Base-by-base conservation (phyloP, 495 filamentous ascomycete species). In the Monascus purpureus region DNA sequence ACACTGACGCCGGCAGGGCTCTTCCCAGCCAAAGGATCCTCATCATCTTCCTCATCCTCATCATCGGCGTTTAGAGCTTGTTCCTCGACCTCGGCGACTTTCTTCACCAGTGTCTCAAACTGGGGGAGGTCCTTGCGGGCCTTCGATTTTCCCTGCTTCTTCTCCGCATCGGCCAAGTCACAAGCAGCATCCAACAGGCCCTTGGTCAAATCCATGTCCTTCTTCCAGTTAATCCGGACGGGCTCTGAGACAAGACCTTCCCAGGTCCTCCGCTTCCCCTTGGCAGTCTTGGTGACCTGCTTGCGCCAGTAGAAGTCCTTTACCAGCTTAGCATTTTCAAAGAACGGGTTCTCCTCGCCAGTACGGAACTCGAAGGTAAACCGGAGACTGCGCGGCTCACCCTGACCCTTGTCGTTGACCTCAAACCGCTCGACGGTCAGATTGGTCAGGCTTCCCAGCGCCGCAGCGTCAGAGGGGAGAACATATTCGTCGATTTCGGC, bases 271-370 rank as follows among this genome's bases (percentile, higher is more conserved):
- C 73, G 71, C 44, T 67, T 68, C 24, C 57, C 52, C 39, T 36
- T 47, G 23, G 46, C 16, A 17, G 41, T 53, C 37, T 46, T 49
- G 42, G 43, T 31, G 27, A 53, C 37, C 33, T 59, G 57, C 50
- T 67, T 66, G 40, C 84, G 75, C 61, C 72, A 80, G 73, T 77
- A 86, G 55, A 94, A 88, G 45, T 77, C 79, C 75, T 96, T 96
- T 53, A 82, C 80, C 25, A 96, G 57, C 35, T 75, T 69, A 24
- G 53, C 50, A 53, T 93, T 68, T 39, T 71, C 63, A 49, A 93
- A 88, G 56, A 72, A 75, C 9, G 77, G 68, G 55, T 94, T 94
- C 62, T 53, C 40, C 34, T 61, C 50, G 45, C 47, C 51, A 39
- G 57, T 46, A 35, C 47, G 34, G 57, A 70, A 61, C 29, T 65